These are phyloP conservation scores for Trichophyton mentagrophytes DNA, from an alignment of 2,329 filamentous ascomycete species.

Conservation along the genomic window DNA sequence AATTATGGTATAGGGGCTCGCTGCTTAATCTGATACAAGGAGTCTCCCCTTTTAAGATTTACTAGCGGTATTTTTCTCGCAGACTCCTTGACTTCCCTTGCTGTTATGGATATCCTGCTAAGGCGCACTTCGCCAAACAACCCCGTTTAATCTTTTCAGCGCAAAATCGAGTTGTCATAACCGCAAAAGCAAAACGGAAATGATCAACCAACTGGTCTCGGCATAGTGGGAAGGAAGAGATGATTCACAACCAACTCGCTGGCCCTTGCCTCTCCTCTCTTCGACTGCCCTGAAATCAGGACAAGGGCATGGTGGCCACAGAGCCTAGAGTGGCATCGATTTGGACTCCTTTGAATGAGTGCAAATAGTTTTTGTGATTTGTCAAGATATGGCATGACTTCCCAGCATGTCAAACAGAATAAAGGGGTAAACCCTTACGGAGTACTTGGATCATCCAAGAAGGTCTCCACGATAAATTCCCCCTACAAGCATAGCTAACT, in stretches of 20 bases:
- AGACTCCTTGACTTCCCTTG: not conserved
- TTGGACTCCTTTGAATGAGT: not conserved
- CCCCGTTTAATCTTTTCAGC: not conserved
- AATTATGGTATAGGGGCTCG: conserved; percentile 1
- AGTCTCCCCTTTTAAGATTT: not conserved
- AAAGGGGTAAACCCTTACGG: conserved; percentile 1
- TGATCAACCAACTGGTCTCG: not conserved
- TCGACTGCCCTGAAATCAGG: not conserved
- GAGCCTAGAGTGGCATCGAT: not conserved
- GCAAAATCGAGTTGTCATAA: not conserved
- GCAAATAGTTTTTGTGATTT: not conserved
- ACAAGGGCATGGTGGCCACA: not conserved
- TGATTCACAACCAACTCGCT: not conserved
- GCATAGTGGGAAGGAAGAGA: not conserved
- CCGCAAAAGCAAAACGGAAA: not conserved
- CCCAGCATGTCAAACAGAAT: not conserved
- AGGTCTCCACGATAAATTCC: not conserved
- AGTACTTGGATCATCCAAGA: not conserved
- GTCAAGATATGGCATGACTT: not conserved
- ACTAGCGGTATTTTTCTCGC: not conserved
- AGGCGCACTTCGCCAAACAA: not conserved
- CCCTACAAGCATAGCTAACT: not conserved
- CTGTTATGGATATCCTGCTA: not conserved
- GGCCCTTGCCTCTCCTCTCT: not conserved
- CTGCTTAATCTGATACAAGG: not conserved